Evolutionary conservation across 2,329 filamentous ascomycete genomes (phyloP), one percentile per base, ranked within the genome.

Genomic region (Aspergillus pseudoterreus): DNA sequence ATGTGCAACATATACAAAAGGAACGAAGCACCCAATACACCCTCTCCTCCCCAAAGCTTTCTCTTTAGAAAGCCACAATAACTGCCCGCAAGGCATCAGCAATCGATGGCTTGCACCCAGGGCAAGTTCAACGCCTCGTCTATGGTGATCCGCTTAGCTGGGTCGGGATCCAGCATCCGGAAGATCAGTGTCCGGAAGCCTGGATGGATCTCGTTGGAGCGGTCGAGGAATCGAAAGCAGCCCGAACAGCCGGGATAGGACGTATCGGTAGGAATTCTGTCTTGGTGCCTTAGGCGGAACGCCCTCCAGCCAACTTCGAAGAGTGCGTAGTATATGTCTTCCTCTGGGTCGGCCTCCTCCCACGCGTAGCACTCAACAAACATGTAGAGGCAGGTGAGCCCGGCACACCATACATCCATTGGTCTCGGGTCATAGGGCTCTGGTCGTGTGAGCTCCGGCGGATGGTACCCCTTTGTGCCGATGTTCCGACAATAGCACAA

Each of bases 331-430:
- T 9, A 10, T 11, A 8, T 79, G 70, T 68, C 55, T 52, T 83
- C 82, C 1, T 89, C 88, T 56, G 83, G 82, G 46, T 77, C 91
- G 90, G 95, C 6, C 92, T 81, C 43, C 82, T 84, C 19, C 83
- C 88, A 41, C 83, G 82, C 63, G 87, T 88, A 36, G 8, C 27
- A 1, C 27, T 10, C 8, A 11, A 30, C 8, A 8, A 82, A 82
- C 57, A 95, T 82, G 56, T 87, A 85, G 52, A 95, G 75, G 79
- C 90, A 92, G 58, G 94, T 86, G 51, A 95, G 85, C 21, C 86
- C 91, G 46, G 87, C 87, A 49, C 87, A 87, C 91, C 91, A 96
- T 11, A 95, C 86, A 64, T 96, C 91, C 11, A 95, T 75, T 4
- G 86, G 82, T 43, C 90, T 84, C 1, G 91, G 86, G 65, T 95